Evolutionary conservation across 768 basidiomycete genomes (phyloP).

Genomic region (Postia placenta): DNA sequence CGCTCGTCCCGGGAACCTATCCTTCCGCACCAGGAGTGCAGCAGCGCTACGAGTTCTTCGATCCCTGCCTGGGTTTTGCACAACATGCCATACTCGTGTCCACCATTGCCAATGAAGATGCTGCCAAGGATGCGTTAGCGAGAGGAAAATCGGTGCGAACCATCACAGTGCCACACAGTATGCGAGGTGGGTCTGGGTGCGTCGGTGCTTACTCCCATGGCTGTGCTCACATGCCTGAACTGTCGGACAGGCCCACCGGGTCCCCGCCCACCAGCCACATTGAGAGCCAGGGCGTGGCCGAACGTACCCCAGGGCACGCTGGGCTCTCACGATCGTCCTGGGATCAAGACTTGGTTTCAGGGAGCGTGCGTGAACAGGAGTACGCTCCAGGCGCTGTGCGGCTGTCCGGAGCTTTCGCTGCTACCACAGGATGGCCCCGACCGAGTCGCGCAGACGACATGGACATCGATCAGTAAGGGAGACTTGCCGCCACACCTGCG

Average conservation of each 20-base stretch:
- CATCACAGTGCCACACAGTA: neutral
- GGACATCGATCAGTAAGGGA: neutral
- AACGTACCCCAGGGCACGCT: slow-evolving; percentile 14
- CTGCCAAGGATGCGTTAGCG: neutral
- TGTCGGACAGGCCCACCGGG: neutral
- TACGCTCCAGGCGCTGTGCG: neutral
- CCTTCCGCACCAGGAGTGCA: slow-evolving; percentile 11
- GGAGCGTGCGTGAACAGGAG: slow-evolving; percentile 1
- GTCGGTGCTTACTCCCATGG: neutral
- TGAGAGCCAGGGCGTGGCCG: neutral
- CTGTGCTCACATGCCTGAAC: neutral
- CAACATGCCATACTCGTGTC: neutral
- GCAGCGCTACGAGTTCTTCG: neutral
- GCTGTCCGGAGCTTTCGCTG: neutral
- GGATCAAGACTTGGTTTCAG: slow-evolving; percentile 11
- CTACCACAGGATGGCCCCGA: too few relatives aligned
- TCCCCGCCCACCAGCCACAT: neutral
- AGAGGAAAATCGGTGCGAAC: neutral
- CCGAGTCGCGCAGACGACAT: neutral
- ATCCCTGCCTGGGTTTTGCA: neutral
- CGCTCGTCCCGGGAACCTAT: slow-evolving; percentile 10
- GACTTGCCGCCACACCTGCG: neutral
- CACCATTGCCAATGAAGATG: neutral
- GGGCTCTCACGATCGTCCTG: slow-evolving; percentile 5
- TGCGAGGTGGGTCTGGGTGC: neutral